Base-by-base conservation (phyloP, 495 filamentous ascomycete genomes). In the Aspergillus bertholletiae region DNA sequence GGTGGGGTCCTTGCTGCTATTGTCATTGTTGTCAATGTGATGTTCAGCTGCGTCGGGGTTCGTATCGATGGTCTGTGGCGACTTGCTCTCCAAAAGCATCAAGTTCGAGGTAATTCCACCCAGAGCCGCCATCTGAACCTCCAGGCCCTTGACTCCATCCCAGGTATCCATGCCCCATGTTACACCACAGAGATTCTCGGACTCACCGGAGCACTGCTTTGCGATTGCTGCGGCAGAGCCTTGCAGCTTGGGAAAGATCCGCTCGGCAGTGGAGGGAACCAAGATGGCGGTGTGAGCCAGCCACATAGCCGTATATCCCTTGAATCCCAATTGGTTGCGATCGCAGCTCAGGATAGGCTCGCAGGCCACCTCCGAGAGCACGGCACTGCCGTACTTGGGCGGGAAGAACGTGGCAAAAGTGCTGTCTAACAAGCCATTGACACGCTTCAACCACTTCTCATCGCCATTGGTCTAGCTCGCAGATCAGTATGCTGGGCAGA, bases 291-390 rank as follows among this genome's bases (percentile, higher is more conserved):
- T 83, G 11, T 82, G 75, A 3, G 87, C 86, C 75, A 94, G 79
- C 85, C 88, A 91, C 21, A 88, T 82, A 3, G 87, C 71, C 2
- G 89, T 74, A 63, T 88, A 89, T 5, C 85, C 87, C 66, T 91
- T 92, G 78, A 92, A 92, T 30, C 80, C 80, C 53, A 83, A 81
- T 63, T 89, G 84, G 66, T 91, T 87, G 30, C 80, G 62, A 58
- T 90, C 79, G 64, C 88, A 90, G 2, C 63, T 76, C 26, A 70
- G 58, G 46, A 74, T 72, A 2, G 77, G 68, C 64, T 92, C 88
- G 72, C 88, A 92, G 17, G 87, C 82, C n/a, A 85, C 77, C 65
- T 92, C 88, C 41, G 78, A 77, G 61, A 86, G 81, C 49, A 83
- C 72, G 35, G 69, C 66, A n/a, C 69, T 61, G 41, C 74, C 71